Evolutionary conservation across 441 rosid genomes (phyloP).

Genomic region (Gossypium lobatum): DNA sequence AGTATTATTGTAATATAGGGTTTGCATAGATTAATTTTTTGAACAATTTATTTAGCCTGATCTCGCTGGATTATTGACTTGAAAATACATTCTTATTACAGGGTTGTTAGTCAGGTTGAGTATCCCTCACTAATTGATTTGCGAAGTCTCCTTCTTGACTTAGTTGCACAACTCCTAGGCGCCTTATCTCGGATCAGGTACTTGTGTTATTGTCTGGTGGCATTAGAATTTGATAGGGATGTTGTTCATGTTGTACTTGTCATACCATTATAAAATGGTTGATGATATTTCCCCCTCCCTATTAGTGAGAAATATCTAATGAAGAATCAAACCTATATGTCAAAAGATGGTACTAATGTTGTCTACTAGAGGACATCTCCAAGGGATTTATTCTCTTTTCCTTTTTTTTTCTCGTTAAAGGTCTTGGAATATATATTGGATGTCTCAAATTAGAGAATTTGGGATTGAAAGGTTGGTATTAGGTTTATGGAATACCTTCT

Average conservation of each 20-base stretch:
- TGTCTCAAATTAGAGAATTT: neutral
- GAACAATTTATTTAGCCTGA: neutral
- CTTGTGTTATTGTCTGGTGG: slow-evolving; percentile 3
- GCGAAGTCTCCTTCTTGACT: slow-evolving; percentile 91
- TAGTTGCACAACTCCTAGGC: slow-evolving; percentile 97
- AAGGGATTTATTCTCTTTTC: neutral
- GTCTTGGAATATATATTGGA: neutral
- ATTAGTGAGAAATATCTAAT: neutral
- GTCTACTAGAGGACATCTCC: neutral
- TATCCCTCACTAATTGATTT: slow-evolving; percentile 98
- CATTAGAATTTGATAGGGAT: slow-evolving; percentile 12
- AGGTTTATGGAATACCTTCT: neutral
- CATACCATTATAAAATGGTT: neutral
- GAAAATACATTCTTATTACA: slow-evolving; percentile 26
- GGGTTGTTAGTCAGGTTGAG: slow-evolving; percentile 98
- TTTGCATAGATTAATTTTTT: neutral
- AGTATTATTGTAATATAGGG: neutral
- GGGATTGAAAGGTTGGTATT: neutral
- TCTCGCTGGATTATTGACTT: neutral
- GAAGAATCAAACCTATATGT: neutral
- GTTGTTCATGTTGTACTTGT: neutral
- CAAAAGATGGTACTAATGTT: neutral
- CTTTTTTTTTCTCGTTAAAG: neutral
- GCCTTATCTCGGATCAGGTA: slow-evolving; percentile 98
- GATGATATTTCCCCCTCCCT: neutral